These are phyloP conservation scores for Symbiodinium pilosum DNA, from an alignment of 73 alveolate species.

Conservation along the genomic window DNA sequence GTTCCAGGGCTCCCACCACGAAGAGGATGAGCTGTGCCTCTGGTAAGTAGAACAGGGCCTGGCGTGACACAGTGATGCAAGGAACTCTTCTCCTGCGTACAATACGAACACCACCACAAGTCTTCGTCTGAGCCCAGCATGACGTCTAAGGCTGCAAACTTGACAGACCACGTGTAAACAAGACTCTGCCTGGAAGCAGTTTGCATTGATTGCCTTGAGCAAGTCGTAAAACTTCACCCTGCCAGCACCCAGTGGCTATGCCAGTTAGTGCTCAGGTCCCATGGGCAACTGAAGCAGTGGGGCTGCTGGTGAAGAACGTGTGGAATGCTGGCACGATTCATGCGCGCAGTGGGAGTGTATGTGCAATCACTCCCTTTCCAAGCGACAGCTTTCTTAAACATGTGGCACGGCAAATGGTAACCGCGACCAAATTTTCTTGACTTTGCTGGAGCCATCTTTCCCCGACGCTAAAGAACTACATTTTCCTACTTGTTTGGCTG, in stretches of 20 bases:
- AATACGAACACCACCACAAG: neutral
- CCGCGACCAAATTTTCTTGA: no score
- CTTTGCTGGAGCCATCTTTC: no score
- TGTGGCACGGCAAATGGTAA: neutral
- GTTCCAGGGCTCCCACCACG: neutral
- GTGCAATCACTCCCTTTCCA: neutral
- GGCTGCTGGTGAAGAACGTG: no score
- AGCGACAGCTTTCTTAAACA: neutral
- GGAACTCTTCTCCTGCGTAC: neutral
- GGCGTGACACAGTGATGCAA: neutral
- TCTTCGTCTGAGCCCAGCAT: neutral
- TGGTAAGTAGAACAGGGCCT: slow-evolving; percentile 75
- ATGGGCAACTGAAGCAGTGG: no score
- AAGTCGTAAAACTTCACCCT: slow-evolving; percentile 94
- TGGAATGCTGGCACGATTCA: no score
- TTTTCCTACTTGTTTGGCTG: no score
- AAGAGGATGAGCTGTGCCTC: slow-evolving; percentile 46
- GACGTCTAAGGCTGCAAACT: neutral
- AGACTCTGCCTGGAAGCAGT: slow-evolving; percentile 58
- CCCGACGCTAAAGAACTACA: no score
- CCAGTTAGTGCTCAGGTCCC: no score
- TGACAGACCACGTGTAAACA: neutral
- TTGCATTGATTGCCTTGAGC: slow-evolving; percentile 94
- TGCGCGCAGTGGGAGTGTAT: no score
- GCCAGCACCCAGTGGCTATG: neutral